Evolutionary conservation across 106 monocot species (phyloP), one percentile per base, ranked within the genome.

Genomic region (Cymbidium sinense): DNA sequence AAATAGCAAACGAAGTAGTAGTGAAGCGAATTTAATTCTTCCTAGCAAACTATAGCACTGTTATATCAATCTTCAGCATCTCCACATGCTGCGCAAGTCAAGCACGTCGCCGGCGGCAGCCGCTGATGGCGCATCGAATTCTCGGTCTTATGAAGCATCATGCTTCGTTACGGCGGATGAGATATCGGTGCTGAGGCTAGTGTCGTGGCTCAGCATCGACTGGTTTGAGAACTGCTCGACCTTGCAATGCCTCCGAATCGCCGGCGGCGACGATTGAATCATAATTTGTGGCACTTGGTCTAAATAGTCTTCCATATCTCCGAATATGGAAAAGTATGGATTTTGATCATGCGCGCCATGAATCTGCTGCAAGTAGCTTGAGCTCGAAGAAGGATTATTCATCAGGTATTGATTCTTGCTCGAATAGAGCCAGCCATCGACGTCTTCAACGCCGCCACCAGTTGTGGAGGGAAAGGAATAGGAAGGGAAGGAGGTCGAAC

Each of bases 161-260:
- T 27, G 27, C 6, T 33, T 70, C 8, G 71, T 15, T 33, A 71
- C 1, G 71, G 67, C 86, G 15, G 90, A 93, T 0, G 95, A 95
- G 73, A 88, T 95, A 81, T 91, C 91, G 3, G 83, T 84, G 83
- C 94, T 95, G 41, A 89, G 37, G 37, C 91, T 85, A 5, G 94
- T 91, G 74, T 94, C 91, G 47, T 84, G 89, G 86, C 91, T 87
- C 35, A 88, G 74, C 79, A 91, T 77, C 15, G 91, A 88, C 39
- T 79, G 77, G 78, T 86, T 87, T 0, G 86, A 83, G 31, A 76
- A 54, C 78, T 91, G 94, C 81, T 91, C 91, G 31, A 58, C 78
- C 84, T 89, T 94, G 83, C 88, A 83, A 43, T 82, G 83, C 75
- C 43, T 82, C 71, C 29, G 43, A 18, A 74, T 43, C 43, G 43